Conservation (phyloP, 768 basidiomycete species). For the Albatrellus ellisii region DNA sequence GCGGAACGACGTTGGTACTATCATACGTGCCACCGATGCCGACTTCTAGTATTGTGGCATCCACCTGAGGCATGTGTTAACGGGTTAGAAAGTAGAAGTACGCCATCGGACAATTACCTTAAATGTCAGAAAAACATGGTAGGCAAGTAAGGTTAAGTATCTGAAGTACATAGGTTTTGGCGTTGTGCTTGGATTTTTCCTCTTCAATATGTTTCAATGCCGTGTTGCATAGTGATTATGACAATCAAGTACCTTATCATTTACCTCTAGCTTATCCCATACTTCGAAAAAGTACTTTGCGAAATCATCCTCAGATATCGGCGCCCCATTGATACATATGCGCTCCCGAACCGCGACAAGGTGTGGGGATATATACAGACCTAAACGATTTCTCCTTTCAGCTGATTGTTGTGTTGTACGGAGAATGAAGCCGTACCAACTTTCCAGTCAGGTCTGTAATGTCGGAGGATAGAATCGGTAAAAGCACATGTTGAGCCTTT, state of each 20-base stretch:
- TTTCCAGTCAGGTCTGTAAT: conserved; percentile 60
- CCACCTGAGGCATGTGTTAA: conserved; percentile 32
- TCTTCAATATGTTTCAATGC: conserved; percentile 20
- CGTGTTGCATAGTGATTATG: not conserved
- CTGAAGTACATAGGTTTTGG: conserved; percentile 89
- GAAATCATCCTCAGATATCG: conserved; percentile 81
- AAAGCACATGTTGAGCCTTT: conserved; percentile 98
- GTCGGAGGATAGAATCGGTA: conserved; percentile 73
- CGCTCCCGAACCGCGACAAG: conserved; percentile 92
- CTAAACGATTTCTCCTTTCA: conserved; percentile 25
- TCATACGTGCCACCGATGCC: conserved; percentile 92
- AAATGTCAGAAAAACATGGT: conserved; percentile 72
- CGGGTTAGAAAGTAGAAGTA: not conserved
- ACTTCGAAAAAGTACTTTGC: conserved; percentile 91
- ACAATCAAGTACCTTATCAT: conserved; percentile 34
- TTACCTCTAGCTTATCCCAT: conserved; percentile 71
- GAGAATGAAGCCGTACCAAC: conserved; percentile 41
- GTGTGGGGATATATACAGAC: conserved; percentile 94
- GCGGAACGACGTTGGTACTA: conserved; percentile 90
- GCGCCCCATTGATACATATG: conserved; percentile 84
- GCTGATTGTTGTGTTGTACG: not conserved
- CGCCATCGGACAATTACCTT: conserved; percentile 26
- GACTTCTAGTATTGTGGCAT: conserved; percentile 91
- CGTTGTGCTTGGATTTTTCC: conserved; percentile 36
- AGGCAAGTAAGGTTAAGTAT: conserved; percentile 85